Percentiles rank a stretch among this genome's conserved stretches.
phyloP scores from a whole-genome alignment of 176 grass and related monocot genomes.

The Thinopyrum elongatum region DNA sequence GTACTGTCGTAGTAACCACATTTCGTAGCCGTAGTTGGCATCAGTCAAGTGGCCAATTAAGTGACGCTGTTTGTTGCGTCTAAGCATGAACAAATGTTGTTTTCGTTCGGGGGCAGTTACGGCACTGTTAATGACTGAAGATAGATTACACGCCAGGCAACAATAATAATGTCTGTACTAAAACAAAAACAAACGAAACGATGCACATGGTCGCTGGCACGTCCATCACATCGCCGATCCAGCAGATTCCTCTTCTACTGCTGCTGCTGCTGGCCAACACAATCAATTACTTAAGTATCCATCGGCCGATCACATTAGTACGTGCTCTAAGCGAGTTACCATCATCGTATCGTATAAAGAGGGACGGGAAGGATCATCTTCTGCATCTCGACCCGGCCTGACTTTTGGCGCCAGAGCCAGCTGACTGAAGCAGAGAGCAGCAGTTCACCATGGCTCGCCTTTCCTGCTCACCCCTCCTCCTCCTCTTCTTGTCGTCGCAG shows the following conservation, averaged over 20 bases:
- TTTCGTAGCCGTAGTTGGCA: too few relatives aligned
- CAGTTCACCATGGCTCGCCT: background rate
- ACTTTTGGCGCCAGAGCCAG: background rate
- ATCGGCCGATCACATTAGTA: too few relatives aligned
- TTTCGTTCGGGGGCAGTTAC: background rate
- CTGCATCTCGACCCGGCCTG: background rate
- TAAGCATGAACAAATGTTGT: slow-evolving; percentile 15
- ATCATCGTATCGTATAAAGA: background rate
- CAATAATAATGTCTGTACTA: background rate
- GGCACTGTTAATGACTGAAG: slow-evolving; percentile 3
- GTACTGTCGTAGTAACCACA: too few relatives aligned
- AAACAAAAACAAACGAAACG: background rate
- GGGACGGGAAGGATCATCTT: background rate
- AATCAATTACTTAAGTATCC: too few relatives aligned
- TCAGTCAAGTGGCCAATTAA: background rate
- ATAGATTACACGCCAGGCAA: slow-evolving; percentile 26
- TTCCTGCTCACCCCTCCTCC: slow-evolving; percentile 13
- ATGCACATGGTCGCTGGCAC: background rate
- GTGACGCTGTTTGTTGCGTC: background rate
- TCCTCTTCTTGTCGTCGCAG: background rate
- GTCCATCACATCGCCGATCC: background rate
- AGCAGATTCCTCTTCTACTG: background rate
- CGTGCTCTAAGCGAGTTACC: background rate
- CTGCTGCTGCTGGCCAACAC: too few relatives aligned
- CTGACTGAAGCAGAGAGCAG: background rate